Conservation (phyloP, 495 filamentous ascomycete genomes). For the Pseudevernia furfuracea region DNA sequence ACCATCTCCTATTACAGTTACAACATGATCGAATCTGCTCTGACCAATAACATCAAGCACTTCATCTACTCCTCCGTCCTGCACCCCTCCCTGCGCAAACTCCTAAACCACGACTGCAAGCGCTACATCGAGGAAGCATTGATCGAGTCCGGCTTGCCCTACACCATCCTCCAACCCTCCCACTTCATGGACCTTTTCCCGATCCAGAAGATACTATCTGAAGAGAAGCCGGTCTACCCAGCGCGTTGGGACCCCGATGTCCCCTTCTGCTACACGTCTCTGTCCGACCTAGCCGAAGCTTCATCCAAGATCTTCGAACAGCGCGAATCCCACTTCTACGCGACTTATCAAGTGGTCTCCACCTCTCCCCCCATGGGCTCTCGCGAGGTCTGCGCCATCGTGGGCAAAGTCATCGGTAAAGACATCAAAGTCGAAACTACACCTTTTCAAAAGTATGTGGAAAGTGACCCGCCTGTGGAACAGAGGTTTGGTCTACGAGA, state of each 20-base stretch:
- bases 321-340: background rate
- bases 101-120: conserved; percentile 34
- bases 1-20: conserved; percentile 5
- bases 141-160: conserved; percentile 28
- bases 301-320: background rate
- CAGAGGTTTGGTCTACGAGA: background rate
- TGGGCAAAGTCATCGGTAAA: background rate
- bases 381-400: background rate
- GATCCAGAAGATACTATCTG: conserved; percentile 19
- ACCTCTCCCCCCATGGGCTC: conserved; percentile 5
- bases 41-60: conserved; percentile 26
- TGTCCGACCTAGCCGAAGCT: background rate
- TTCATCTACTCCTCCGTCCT: conserved; percentile 31
- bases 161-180: conserved; percentile 33
- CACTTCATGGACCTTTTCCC: conserved; percentile 33
- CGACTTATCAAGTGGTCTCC: conserved; percentile 16
- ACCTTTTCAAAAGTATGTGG: conserved; percentile 4
- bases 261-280: background rate
- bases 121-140: conserved; percentile 33
- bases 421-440: background rate
- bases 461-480: background rate
- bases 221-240: background rate
- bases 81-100: conserved; percentile 30
- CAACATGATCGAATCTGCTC: conserved; percentile 32
- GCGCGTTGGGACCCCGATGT: background rate